Conservation (phyloP, 768 basidiomycete species). For the Kwoniella mangroviensis region DNA sequence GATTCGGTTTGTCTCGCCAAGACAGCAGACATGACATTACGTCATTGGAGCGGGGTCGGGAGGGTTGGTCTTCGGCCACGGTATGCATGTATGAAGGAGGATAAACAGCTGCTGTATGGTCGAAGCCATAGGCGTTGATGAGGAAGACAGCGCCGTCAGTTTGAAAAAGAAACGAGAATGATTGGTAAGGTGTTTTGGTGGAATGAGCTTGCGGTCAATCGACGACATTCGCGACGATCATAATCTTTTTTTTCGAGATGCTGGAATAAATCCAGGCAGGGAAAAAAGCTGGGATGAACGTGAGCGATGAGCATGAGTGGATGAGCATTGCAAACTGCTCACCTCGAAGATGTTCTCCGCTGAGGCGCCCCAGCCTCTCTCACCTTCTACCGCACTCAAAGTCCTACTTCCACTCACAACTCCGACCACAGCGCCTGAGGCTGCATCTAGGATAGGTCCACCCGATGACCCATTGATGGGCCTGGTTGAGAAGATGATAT, state of each 20-base stretch:
- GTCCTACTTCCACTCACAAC: conserved; percentile 68
- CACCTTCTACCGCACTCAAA: conserved; percentile 65
- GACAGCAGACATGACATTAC: neutral
- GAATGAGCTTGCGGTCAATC: too few relatives aligned
- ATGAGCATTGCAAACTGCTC: conserved; percentile 24
- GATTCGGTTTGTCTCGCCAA: neutral
- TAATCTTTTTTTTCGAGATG: conserved; percentile 22
- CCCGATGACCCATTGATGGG: conserved; percentile 73
- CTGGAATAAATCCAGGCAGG: conserved; percentile 39
- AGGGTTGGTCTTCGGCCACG: neutral
- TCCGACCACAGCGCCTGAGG: conserved; percentile 69
- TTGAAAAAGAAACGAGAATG: too few relatives aligned
- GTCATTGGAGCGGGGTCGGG: neutral
- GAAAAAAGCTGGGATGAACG: conserved; percentile 36
- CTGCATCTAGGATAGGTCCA: conserved; percentile 69
- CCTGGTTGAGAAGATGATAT: conserved; percentile 64
- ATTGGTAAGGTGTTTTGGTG: too few relatives aligned
- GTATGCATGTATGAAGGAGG: neutral
- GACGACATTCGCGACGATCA: neutral
- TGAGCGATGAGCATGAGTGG: neutral
- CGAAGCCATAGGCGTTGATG: too few relatives aligned
- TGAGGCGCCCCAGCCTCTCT: conserved; percentile 68
- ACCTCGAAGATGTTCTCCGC: conserved; percentile 71
- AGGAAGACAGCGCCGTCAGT: too few relatives aligned
- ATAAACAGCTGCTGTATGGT: neutral